Evolutionary conservation across 495 filamentous ascomycete species (phyloP), one percentile per base, ranked within the genome.

Genomic region (Beverwykella pulmonaria): DNA sequence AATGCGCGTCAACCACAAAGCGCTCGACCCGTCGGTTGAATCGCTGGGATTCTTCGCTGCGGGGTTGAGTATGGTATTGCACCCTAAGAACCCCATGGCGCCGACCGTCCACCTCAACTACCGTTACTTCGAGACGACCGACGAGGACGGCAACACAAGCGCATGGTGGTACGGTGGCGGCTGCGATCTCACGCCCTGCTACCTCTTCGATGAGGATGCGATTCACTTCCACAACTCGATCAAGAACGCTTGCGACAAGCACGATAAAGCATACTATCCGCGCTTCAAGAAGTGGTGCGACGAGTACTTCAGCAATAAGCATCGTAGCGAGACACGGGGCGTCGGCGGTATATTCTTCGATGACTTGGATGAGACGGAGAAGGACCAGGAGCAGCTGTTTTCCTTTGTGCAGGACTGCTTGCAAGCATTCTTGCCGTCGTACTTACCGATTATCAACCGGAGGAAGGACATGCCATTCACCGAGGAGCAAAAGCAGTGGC

Each of bases 251-350:
- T 99, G 94, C 79, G 94, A 99, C 72, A 88, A 88, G 62, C 94
- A 99, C 75, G 90, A 98, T 78, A 89, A 90, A 67, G 83, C 80
- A 12, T 99, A 97, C 82, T 99, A 96, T 74, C 90, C 92, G 14
- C 87, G 87, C 32, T 99, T 98, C 84, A 99, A 99, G 80, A 86
- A 89, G 67, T 99, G 94, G 94, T 99, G 94, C 75, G 94, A 99
- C 75, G 87, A 93, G 68, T 99, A 99, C 81, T 99, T 99, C 78
- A 87, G 84, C 79, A 87, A 97, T 71, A 91, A 91, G 69, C 94
- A 99, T 77, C 91, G 94, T 34, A 83, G 84, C 59, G 94, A 99
- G 79, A 81, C 84, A n/a, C 87, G 94, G 34, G 94, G 94, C 48
- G 77, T 99, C 25, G 94, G 94, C 32, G 94, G 94, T 22, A 98